Evolutionary conservation across 1,139 yeast genomes (phyloP).

Genomic region (Meyerozyma carpophila): DNA sequence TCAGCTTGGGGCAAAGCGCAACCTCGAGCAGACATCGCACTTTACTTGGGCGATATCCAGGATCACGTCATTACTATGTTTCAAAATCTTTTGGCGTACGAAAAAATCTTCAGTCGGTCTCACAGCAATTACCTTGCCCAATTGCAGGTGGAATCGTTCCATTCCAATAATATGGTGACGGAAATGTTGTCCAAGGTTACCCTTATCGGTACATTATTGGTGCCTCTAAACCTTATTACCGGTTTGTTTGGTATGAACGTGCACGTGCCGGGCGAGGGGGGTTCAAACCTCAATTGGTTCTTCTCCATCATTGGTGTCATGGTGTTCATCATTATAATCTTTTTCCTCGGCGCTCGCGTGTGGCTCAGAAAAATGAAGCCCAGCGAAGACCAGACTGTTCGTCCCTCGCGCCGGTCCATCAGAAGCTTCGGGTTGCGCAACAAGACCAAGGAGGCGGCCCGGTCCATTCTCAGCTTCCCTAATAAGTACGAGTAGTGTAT

Average conservation of each 20-base stretch:
- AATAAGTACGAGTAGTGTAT: constrained; percentile 25
- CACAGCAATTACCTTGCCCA: constrained; percentile 93
- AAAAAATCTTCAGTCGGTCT: constrained; percentile 86
- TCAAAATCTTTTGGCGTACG: constrained; percentile 83
- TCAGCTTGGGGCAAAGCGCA: constrained; percentile 33
- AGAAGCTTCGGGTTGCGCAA: constrained; percentile 41
- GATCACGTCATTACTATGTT: constrained; percentile 97
- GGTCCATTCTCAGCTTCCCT: constrained; percentile 38
- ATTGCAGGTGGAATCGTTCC: constrained; percentile 85
- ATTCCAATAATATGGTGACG: constrained; percentile 78
- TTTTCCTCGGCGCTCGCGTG: constrained; percentile 27
- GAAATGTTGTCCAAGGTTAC: constrained; percentile 87
- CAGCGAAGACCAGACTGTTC: constrained; percentile 7
- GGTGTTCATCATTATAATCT: constrained; percentile 24
- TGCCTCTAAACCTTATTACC: constrained; percentile 85
- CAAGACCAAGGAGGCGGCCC: constrained; percentile 26
- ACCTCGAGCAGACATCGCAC: constrained; percentile 78
- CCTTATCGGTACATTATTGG: constrained; percentile 79
- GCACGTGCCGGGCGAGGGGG: constrained; percentile 66
- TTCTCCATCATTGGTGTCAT: constrained; percentile 36
- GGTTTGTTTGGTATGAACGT: constrained; percentile 98
- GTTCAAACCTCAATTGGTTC: constrained; percentile 32
- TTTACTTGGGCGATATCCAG: constrained; percentile 93
- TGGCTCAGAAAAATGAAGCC: constrained; percentile 25
- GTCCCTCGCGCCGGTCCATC: constrained; percentile 31